Evolutionary conservation across 106 monocot genomes (phyloP).

Genomic region (Ottelia alismoides): DNA sequence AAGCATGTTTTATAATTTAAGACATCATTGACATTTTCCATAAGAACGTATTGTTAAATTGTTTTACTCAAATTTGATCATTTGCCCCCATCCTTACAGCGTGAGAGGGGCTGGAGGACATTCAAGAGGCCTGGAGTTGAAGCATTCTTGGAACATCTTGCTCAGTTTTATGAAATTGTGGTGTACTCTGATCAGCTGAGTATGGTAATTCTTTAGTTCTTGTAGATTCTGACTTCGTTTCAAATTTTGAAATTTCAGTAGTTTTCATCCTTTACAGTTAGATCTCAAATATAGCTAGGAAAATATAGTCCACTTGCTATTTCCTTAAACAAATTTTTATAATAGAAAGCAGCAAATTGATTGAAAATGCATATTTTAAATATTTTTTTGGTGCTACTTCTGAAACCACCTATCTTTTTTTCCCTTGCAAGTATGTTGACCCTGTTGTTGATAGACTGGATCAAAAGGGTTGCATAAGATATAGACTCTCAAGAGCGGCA

Average conservation of each 20-base stretch:
- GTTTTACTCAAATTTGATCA: too few species aligned
- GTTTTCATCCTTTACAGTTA: background rate
- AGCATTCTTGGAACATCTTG: slow-evolving; percentile 88
- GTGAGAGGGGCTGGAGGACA: slow-evolving; percentile 97
- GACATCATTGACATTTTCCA: too few species aligned
- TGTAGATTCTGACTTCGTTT: too few species aligned
- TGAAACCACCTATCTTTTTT: too few species aligned
- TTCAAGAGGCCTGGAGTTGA: slow-evolving; percentile 97
- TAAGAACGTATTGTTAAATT: too few species aligned
- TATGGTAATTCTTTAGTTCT: slow-evolving; percentile 54
- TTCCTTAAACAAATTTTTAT: too few species aligned
- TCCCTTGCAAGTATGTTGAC: slow-evolving; percentile 77
- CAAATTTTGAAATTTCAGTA: background rate
- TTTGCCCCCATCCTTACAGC: too few species aligned
- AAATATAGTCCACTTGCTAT: background rate
- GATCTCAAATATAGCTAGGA: background rate
- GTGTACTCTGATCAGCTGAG: slow-evolving; percentile 88
- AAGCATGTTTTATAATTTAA: too few species aligned
- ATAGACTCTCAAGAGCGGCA: slow-evolving; percentile 84
- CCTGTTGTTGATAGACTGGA: slow-evolving; percentile 90
- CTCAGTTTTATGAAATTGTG: slow-evolving; percentile 95
- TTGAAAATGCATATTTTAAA: too few species aligned
- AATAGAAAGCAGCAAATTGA: too few species aligned
- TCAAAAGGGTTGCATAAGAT: slow-evolving; percentile 77
- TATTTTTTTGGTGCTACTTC: too few species aligned